Percentiles rank a stretch among this genome's conserved stretches.
phyloP scores from a whole-genome alignment of 2,329 filamentous ascomycete species.

The Cladosporium velox region DNA sequence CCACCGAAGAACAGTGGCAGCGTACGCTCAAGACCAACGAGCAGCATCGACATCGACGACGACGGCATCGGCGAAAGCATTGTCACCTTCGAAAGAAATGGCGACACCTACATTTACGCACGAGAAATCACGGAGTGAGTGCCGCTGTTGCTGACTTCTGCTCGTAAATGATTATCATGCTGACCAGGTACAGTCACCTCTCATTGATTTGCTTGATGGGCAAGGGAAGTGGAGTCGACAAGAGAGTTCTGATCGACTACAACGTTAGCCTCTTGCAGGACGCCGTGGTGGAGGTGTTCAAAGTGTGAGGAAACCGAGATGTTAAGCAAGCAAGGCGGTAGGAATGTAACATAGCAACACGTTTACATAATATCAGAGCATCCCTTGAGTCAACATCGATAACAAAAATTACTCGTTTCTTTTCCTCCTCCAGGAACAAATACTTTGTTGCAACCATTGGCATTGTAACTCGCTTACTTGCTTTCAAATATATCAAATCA shows the following conservation, averaged over 20 bases:
- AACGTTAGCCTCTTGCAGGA: conserved; percentile 82
- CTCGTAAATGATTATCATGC: conserved; percentile 27
- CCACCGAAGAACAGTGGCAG: conserved; percentile 34
- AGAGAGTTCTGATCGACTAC: conserved; percentile 82
- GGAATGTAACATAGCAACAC: neutral
- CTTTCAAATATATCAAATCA: neutral
- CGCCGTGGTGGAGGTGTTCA: conserved; percentile 75
- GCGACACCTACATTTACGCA: conserved; percentile 63
- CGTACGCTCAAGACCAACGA: conserved; percentile 12
- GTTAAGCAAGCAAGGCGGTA: neutral
- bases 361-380: neutral
- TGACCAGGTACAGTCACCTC: conserved; percentile 58
- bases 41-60: conserved; percentile 21
- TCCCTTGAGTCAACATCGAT: neutral
- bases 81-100: conserved; percentile 61
- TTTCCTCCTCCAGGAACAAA: neutral
- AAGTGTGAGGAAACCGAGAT: conserved; percentile 26
- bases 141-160: neutral
- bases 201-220: conserved; percentile 85
- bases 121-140: conserved; percentile 67
- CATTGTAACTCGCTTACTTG: neutral
- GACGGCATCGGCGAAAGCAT: conserved; percentile 55
- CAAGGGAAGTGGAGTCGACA: conserved; percentile 76
- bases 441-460: neutral
- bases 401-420: neutral